Percentiles rank a stretch among this genome's conserved stretches.
These are phyloP conservation scores for Vinca minor DNA, from an alignment of 257 asterid genomes.

Conservation along the genomic window DNA sequence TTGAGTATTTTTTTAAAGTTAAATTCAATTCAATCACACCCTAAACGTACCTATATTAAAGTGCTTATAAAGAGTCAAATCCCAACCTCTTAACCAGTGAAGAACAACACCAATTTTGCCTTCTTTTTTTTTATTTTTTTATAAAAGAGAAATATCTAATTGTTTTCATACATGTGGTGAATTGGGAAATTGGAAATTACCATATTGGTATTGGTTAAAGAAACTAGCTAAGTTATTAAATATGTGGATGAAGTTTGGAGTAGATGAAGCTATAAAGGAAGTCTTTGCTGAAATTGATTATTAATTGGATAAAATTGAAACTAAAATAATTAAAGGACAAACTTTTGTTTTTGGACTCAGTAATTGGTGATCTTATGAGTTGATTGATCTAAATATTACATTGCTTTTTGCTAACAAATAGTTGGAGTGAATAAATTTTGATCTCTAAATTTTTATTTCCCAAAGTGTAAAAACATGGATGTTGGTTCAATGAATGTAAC, in stretches of 20 bases:
- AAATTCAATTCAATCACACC: too few species aligned
- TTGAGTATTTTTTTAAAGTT: too few species aligned
- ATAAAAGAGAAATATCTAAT: not conserved
- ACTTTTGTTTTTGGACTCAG: not conserved
- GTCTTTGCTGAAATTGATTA: not conserved
- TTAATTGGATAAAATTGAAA: not conserved
- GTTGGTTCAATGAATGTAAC: too few species aligned
- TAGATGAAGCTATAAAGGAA: not conserved
- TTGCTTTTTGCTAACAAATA: too few species aligned
- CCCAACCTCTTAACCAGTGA: too few species aligned
- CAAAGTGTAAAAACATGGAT: too few species aligned
- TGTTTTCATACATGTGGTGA: slow-evolving; percentile 4
- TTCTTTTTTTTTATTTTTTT: not conserved
- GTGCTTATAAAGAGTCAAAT: too few species aligned
- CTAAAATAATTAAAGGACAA: not conserved
- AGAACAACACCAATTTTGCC: too few species aligned
- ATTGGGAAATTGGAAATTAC: not conserved
- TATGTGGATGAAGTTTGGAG: not conserved
- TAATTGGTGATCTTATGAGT: not conserved
- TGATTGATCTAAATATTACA: not conserved
- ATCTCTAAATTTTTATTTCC: too few species aligned
- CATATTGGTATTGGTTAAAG: not conserved
- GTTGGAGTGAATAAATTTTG: too few species aligned
- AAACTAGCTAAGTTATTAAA: not conserved
- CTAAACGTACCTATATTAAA: too few species aligned